Base-by-base conservation (phyloP, 2,329 filamentous ascomycete genomes). In the Penicillium sclerotigenum region DNA sequence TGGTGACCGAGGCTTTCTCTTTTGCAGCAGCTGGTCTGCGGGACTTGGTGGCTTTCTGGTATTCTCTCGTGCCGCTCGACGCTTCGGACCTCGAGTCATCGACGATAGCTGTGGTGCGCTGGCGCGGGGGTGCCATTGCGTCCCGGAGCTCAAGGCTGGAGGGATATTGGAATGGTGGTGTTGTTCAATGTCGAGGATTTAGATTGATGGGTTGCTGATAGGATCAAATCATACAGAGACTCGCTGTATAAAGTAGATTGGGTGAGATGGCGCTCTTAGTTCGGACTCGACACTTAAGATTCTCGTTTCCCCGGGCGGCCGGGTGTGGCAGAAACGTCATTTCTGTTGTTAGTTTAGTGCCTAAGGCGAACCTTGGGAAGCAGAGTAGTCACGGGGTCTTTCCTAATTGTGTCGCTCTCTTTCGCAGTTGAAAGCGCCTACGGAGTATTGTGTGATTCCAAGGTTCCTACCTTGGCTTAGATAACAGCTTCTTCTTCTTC, bases 51-150 rank as follows among this genome's bases (percentile, higher is more conserved):
- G 67, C 57, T 8, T 68, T 64, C 50, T 69, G 72, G 45, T 66
- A 66, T 55, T 76, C 74, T 62, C 70, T 73, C 14, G 74, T 72
- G 40, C 73, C 69, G 58, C 74, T 79, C 34, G 77, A 78, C n/a
- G 75, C 73, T 69, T 80, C 77, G 18, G 77, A 79, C 57, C 77
- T 70, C 26, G 76, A 77, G 63, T 80, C 78, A 55, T 80, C 78
- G 46, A 74, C 65, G 52, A 67, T 61, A 22, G 71, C 67, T 28
- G 71, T 59, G 46, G 71, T 68, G 50, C 77, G 75, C 63, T 75
- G 74, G 57, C 77, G 76, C 63, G 77, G 74, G 62, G 78, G 77
- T 57, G 77, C 72, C 77, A 79, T 79, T 59, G 54, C 61, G 56
- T 53, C 26, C 47, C 22, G 28, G 52, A 54, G 49, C 53, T 55